phyloP scores from a whole-genome alignment of 768 basidiomycete species.

The Tylopilus subfusipes region DNA sequence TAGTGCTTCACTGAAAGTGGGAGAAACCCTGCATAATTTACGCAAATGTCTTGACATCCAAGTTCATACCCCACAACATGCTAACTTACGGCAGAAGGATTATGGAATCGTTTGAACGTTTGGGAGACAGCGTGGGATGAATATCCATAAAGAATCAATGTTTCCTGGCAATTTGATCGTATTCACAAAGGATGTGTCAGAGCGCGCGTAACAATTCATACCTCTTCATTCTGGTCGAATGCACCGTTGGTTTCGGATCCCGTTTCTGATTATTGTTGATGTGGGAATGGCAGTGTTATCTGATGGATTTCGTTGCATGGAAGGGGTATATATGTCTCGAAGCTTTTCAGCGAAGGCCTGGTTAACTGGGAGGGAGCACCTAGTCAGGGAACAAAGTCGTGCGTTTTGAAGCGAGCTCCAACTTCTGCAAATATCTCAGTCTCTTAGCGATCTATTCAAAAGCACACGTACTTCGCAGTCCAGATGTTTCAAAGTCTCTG shows the following conservation, averaged over 20 bases:
- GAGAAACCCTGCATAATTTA: slow-evolving; percentile 51
- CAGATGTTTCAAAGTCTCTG: slow-evolving; percentile 11
- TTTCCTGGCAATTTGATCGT: slow-evolving; percentile 8
- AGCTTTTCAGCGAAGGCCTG: slow-evolving; percentile 14
- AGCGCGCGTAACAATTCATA: background rate
- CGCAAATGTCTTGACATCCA: slow-evolving; percentile 65
- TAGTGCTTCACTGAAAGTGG: slow-evolving; percentile 43
- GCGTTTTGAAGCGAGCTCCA: slow-evolving; percentile 10
- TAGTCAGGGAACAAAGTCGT: slow-evolving; percentile 23
- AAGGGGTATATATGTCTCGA: background rate
- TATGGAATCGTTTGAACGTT: background rate
- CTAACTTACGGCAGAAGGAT: background rate
- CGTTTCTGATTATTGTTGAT: slow-evolving; percentile 3
- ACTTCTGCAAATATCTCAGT: slow-evolving; percentile 15
- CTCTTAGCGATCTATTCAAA: background rate
- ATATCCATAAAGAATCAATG: background rate
- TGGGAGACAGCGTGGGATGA: background rate
- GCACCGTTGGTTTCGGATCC: background rate
- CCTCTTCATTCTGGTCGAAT: slow-evolving; percentile 7
- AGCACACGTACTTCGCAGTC: slow-evolving; percentile 3
- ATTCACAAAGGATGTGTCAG: background rate
- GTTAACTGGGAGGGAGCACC: slow-evolving; percentile 22
- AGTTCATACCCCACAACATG: slow-evolving; percentile 35
- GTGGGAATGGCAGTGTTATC: background rate
- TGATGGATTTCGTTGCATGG: background rate